phyloP scores from a whole-genome alignment of 305 asterid species.

The Caryopteris hybrid region DNA sequence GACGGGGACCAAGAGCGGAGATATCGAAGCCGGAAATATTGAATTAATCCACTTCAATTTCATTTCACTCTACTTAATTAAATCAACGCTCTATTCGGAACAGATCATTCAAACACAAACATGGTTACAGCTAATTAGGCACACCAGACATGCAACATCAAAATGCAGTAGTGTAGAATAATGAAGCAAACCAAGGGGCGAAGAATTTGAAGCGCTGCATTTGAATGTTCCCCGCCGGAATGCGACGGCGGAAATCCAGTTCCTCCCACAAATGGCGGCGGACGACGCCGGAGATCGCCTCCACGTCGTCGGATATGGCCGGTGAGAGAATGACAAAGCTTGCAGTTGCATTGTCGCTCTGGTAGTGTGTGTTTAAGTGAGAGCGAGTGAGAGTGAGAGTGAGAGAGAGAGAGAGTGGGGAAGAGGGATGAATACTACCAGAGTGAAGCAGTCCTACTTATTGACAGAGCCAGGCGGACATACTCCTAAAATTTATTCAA shows the following conservation, averaged over 20 bases:
- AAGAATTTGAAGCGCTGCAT: not conserved
- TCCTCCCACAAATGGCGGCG: conserved; percentile 17
- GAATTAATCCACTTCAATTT: not conserved
- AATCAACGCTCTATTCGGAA: conserved; percentile 1
- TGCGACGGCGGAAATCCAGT: conserved; percentile 16
- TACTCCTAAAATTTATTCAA: not conserved
- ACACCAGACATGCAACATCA: conserved; percentile 2
- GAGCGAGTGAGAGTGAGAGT: conserved; percentile 21
- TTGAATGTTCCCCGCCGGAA: conserved; percentile 11
- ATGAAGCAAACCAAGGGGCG: conserved; percentile 26
- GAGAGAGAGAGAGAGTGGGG: conserved; percentile 17
- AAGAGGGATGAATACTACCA: too few relatives aligned
- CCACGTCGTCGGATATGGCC: conserved; percentile 24
- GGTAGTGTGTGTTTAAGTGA: not conserved
- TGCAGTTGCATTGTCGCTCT: conserved; percentile 36
- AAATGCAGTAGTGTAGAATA: not conserved
- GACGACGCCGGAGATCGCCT: conserved; percentile 20
- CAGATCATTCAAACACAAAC: not conserved
- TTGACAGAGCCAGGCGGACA: conserved; percentile 1
- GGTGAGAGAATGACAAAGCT: conserved; percentile 26
- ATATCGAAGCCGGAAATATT: conserved; percentile 14
- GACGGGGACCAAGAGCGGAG: conserved; percentile 18
- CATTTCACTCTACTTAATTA: not conserved
- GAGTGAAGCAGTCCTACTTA: too few relatives aligned
- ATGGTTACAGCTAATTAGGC: conserved; percentile 17